phyloP scores from a whole-genome alignment of 2,329 filamentous ascomycete genomes.

The Madurella mycetomatis region DNA sequence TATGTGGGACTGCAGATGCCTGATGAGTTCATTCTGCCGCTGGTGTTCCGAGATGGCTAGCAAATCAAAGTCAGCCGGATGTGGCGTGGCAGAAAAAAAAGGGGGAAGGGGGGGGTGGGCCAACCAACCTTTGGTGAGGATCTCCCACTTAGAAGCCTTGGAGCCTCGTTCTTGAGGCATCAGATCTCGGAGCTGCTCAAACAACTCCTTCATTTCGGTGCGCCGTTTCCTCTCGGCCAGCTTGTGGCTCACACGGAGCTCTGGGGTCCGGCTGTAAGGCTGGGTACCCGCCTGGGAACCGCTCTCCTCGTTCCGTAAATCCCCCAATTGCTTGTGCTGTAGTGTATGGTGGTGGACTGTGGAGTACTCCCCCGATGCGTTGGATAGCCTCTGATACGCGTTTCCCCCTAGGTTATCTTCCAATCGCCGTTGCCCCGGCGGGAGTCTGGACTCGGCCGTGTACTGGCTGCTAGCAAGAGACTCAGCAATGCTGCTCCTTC shows the following conservation, averaged over 20 bases:
- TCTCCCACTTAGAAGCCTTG: slow-evolving; percentile 88
- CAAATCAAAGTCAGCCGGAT: slow-evolving; percentile 1
- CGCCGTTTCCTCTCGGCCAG: slow-evolving; percentile 77
- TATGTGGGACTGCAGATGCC: slow-evolving; percentile 43
- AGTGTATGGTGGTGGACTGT: slow-evolving; percentile 69
- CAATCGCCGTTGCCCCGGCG: slow-evolving; percentile 66
- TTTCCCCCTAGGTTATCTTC: slow-evolving; percentile 52
- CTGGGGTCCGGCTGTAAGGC: slow-evolving; percentile 78
- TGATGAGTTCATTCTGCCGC: slow-evolving; percentile 47
- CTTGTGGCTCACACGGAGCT: slow-evolving; percentile 79
- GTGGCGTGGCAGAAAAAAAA: too few species aligned
- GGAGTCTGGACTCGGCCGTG: slow-evolving; percentile 68
- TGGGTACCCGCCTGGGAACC: slow-evolving; percentile 54
- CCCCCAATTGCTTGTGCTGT: slow-evolving; percentile 67
- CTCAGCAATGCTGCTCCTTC: slow-evolving; percentile 71
- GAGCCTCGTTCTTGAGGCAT: slow-evolving; percentile 77
- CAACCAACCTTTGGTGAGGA: slow-evolving; percentile 71
- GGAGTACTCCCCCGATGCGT: slow-evolving; percentile 51
- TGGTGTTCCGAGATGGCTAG: slow-evolving; percentile 60
- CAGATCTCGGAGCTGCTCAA: slow-evolving; percentile 72
- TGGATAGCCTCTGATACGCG: slow-evolving; percentile 47
- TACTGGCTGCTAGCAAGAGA: slow-evolving; percentile 77
- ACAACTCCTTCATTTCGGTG: slow-evolving; percentile 85
- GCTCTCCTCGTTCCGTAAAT: slow-evolving; percentile 58
- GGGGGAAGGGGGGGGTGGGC: too few species aligned